Base-by-base conservation (phyloP, 129 eudicot species). In the Deinandra increscens region DNA sequence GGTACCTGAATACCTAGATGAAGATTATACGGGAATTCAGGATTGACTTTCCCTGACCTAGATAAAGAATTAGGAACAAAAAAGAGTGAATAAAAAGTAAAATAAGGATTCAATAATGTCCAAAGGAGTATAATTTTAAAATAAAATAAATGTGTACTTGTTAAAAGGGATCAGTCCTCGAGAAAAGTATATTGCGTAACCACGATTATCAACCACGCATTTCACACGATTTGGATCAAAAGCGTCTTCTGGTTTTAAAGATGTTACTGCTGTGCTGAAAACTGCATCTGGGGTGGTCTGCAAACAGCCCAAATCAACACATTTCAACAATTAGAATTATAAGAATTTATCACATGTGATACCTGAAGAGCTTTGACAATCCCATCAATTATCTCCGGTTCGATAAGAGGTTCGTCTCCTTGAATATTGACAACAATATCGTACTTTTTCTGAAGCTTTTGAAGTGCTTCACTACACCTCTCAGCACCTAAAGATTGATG, bases 321-420 rank as follows among this genome's bases (percentile, higher is more conserved):
- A 6, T 8, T 73, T 46, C 17, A 34, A 33, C 6, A n/a, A 60
- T 31, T 6, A 14, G 9, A 60, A 34, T 33, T 19, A 7, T 0
- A 39, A 46, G 9, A 9, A 17, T 34, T 68, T 33, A 49, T 31
- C 18, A 49, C 31, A 10, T 53, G 41, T 69, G 51, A 38, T 54
- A 93, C 99, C 97, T 89, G 97, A 69, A 94, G 79, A 14, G 96
- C 99, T 83, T 85, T 85, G 59, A 94, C 99, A 60, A 94, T 85
- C 51, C 99, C 97, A 74, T 89, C 99, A 26, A 94, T 89, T 39
- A 94, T 87, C 69, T 94, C 99, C 64, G 99, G 99, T 68, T 94
- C 97, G 49, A 94, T 94, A 12, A 94, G 95, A 36, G 99, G 99
- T 67, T 94, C 99, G 77, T 94, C 99, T 42, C 99, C 99, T 73